Base-by-base conservation (phyloP, 164 flowering plant genomes). In the Annona squamosa region DNA sequence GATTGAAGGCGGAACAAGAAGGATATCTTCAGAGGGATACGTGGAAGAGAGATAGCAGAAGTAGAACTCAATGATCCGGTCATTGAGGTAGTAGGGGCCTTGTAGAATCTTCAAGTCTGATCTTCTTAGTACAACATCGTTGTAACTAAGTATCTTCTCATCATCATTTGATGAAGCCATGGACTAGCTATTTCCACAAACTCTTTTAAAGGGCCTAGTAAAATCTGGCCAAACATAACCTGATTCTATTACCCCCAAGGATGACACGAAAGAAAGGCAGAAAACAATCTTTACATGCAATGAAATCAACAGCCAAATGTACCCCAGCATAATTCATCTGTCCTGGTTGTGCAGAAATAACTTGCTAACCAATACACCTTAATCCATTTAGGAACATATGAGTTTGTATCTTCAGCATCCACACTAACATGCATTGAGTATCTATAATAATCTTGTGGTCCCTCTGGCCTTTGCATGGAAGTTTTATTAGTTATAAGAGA, bases 61-160 rank as follows among this genome's bases (percentile, higher is more conserved):
- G 68, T 89, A 93, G 76, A 95, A 95, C 77, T 91, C 97, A 4
- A 95, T 88, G 56, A 91, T 85, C n/a, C 92, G 90, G 69, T 93
- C 99, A 73, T 95, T 95, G 10, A 95, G 88, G 72, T 74, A 93
- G 67, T 79, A 57, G 13, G 87, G 91, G 41, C 93, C 91, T 16
- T 83, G 78, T 1, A 91, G 94, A 67, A 94, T 94, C 65, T 82
- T 85, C 72, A 90, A 71, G 74, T 94, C 99, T 3, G 91, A 92
- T 77, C 79, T 77, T 73, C 99, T 79, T 4, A 89, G 86, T 19
- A 92, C 93, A 52, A 88, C 93, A 74, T 92, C 97, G n/a, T 84
- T 84, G 87, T 90, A 94, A 83, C 89, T 90, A 12, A 94, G 88
- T 45, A 92, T 85, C 84, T 82, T 92, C 17, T 92, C 95, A 72